Base-by-base conservation (phyloP, 768 basidiomycete species). In the Pisolithus orientalis region DNA sequence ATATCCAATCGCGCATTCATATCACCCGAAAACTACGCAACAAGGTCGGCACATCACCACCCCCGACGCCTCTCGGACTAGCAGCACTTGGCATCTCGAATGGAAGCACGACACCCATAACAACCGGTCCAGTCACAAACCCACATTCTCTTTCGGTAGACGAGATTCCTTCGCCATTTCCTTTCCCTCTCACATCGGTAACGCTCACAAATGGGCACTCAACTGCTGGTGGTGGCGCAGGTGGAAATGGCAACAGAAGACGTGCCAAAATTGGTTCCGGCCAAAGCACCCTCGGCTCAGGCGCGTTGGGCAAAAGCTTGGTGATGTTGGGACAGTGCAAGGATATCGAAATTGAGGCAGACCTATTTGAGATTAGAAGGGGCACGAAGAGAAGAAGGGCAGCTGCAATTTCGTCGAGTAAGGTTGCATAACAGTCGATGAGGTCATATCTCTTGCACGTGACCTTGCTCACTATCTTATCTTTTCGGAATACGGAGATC, bases 71-170 rank as follows among this genome's bases (percentile, higher is more conserved):
- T 2, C 76, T 83, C 32, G 73, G 75, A 25, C 69, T 68, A 9
- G 60, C 71, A 3, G 56, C 63, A 13, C 59, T 70, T 47, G 65
- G 66, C 9, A 59, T 65, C 21, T 59, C 70, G 11, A 79, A 76
- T 55, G 68, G 67, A 17, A 58, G 53, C 51, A 72, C 71, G 43
- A 75, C 85, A 0, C 80, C 86, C 17, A 80, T 87, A 59, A 83
- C 85, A 1, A 75, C 80, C 2, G 84, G 82, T 0, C 85, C 83
- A 0, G 80, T 88, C 64, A 76, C 80, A 37, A 92, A 90, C 64
- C 90, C 90, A 2, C 87, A 90, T 62, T 92, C 90, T 5, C 83
- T 92, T 44, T 79, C 87, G 3, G 85, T 91, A 39, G 90, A 93
- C 57, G 90, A 92, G 62, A 78, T 93, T 37, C 87, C 90, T 3